Evolutionary conservation across 1,284 basidiomycete species (phyloP), one percentile per base, ranked within the genome.

Genomic region (Lignosus rhinocerotis): DNA sequence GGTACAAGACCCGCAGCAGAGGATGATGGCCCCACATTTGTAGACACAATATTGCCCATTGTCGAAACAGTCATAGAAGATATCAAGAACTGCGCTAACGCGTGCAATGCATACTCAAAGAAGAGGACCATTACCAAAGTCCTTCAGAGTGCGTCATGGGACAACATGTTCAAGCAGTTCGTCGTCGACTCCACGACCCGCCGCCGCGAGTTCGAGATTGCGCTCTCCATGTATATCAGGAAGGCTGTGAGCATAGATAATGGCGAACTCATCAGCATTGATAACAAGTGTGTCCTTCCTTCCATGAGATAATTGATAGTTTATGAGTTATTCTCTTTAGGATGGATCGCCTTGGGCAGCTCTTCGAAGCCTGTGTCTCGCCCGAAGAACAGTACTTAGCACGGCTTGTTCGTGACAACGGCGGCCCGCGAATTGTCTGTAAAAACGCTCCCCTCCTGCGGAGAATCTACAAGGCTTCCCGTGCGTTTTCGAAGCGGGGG

Each of bases 81-180:
- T 41, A 73, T 75, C 62, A 69, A 70, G 43, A 36, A 43, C 0
- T 74, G 73, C 54, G 71, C 67, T 2, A 73, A 73, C 51, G 55
- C 62, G 1, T 75, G 73, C 61, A 72, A 75, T 44, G 63, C 70
- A 1, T 75, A 72, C 56, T 52, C 61, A 1, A 73, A 72, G 67
- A 72, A 70, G 58, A 57, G 53, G 11, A 62, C 66, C 2, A 42
- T 72, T 67, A 75, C 75, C 3, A 78, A 76, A 53, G 70, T 76
- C 1, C 52, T 80, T 43, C 73, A 73, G 39, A 67, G 73, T 17
- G 67, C 72, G n/a, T 61, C 69, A 32, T 80, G 78, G 70, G 74
- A 79, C 49, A 33, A 43, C 8, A 70, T 68, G 3, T 68, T 80
- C 8, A 68, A 73, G 4, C 67, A 53, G 5, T 78, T 70, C 56